Evolutionary conservation across 2,329 filamentous ascomycete species (phyloP).

Genomic region (Pseudogymnoascus sp.): DNA sequence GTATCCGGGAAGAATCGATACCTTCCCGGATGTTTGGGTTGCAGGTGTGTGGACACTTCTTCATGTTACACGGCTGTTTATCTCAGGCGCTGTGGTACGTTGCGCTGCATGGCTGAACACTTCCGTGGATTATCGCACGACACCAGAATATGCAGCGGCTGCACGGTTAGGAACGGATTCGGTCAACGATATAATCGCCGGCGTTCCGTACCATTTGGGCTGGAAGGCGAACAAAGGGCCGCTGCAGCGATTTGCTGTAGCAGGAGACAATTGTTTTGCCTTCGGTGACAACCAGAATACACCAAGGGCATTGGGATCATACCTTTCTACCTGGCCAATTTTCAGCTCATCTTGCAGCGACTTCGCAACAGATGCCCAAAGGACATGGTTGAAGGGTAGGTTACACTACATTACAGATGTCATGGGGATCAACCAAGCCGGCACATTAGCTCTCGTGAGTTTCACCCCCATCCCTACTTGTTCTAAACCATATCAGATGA

Average conservation of each 20-base stretch:
- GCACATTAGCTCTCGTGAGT: slow-evolving; percentile 46
- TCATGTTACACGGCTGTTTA: slow-evolving; percentile 45
- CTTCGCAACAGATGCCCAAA: slow-evolving; percentile 50
- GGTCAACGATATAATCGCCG: slow-evolving; percentile 52
- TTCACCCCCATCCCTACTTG: neutral
- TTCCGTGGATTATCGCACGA: slow-evolving; percentile 55
- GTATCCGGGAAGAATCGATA: slow-evolving; percentile 52
- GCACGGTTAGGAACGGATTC: slow-evolving; percentile 43
- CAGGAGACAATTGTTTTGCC: slow-evolving; percentile 35
- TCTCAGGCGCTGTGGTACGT: slow-evolving; percentile 48
- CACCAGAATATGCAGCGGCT: slow-evolving; percentile 51
- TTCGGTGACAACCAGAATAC: slow-evolving; percentile 41
- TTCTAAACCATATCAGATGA: slow-evolving; percentile 8
- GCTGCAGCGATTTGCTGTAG: slow-evolving; percentile 26
- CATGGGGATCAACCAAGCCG: slow-evolving; percentile 51
- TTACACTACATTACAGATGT: slow-evolving; percentile 47
- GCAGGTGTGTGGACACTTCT: slow-evolving; percentile 50
- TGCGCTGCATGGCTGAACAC: slow-evolving; percentile 53
- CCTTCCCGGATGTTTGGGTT: slow-evolving; percentile 51
- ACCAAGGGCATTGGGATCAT: slow-evolving; percentile 48
- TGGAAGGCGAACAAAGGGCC: slow-evolving; percentile 45
- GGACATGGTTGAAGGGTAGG: slow-evolving; percentile 47
- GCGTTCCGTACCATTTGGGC: slow-evolving; percentile 53
- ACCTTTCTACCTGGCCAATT: slow-evolving; percentile 53
- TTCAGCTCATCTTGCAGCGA: slow-evolving; percentile 47